phyloP scores from a whole-genome alignment of 2,329 filamentous ascomycete species.

The Kalmusia sp. region DNA sequence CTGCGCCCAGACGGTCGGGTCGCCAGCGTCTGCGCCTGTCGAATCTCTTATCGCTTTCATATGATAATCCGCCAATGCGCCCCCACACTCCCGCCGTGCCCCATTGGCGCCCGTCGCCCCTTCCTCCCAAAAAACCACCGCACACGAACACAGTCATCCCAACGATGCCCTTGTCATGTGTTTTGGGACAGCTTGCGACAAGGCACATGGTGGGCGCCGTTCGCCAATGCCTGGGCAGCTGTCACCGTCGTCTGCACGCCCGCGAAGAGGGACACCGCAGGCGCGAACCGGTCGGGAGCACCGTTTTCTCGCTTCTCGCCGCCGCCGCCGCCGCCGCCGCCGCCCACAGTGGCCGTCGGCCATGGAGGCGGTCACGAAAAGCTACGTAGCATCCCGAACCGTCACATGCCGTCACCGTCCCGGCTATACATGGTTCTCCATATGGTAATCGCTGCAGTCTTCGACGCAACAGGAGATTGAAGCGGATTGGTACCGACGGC shows the following conservation, averaged over 20 bases:
- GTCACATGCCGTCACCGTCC: conserved; percentile 21
- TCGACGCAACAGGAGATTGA: conserved; percentile 13
- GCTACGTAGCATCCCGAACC: conserved; percentile 20
- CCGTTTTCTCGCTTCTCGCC: background rate
- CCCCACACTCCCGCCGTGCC: conserved; percentile 9
- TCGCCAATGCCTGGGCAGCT: background rate
- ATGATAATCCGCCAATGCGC: conserved; percentile 6
- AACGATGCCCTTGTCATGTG: no score
- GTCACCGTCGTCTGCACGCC: background rate
- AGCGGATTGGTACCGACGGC: conserved; percentile 13
- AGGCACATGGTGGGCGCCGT: background rate
- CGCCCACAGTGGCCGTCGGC: conserved; percentile 27
- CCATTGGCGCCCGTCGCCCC: conserved; percentile 7
- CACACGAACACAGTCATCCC: conserved; percentile 2
- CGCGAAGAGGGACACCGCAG: background rate
- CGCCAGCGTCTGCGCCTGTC: background rate
- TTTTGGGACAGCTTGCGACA: background rate
- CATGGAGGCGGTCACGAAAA: conserved; percentile 27
- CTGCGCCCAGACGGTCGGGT: conserved; percentile 1
- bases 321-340: conserved; percentile 2
- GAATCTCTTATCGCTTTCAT: conserved; percentile 9
- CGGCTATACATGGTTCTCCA: conserved; percentile 12
- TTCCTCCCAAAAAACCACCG: background rate
- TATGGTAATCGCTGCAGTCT: conserved; percentile 6
- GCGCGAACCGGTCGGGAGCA: conserved; percentile 10